Conservation (phyloP, 306 rosid genomes). For the Acacia confusa region DNA sequence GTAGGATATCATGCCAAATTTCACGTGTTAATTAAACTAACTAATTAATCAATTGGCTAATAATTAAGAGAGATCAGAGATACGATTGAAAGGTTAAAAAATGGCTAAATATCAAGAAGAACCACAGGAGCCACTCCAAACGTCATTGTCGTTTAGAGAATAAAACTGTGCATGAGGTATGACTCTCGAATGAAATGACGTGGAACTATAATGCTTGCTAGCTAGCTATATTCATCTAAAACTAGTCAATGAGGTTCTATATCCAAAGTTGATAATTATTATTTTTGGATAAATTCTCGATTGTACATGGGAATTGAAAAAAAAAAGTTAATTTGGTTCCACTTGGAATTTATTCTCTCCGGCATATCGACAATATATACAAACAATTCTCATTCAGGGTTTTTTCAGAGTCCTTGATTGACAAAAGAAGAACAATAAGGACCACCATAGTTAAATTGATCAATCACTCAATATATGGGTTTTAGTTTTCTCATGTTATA, state of each 20-base stretch:
- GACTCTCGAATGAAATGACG: neutral
- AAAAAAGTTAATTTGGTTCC: neutral
- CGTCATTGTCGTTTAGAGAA: neutral
- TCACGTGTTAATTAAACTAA: neutral
- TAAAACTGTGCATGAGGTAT: neutral
- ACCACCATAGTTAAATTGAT: neutral
- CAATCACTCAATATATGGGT: neutral
- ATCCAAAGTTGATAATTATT: neutral
- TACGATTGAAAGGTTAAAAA: neutral
- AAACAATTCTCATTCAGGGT: neutral
- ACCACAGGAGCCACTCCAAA: neutral
- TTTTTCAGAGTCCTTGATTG: neutral
- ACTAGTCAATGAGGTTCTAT: neutral
- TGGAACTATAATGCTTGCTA: neutral
- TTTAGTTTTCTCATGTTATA: no score
- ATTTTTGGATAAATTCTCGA: neutral
- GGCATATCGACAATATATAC: neutral
- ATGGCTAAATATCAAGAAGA: neutral
- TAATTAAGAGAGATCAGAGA: neutral
- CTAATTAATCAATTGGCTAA: neutral
- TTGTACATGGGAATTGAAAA: neutral
- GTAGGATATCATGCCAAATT: neutral
- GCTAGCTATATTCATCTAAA: neutral
- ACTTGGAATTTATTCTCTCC: neutral
- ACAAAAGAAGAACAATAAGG: slow-evolving; percentile 33